Base-by-base conservation (phyloP, 306 rosid genomes). In the Geum urbanum region DNA sequence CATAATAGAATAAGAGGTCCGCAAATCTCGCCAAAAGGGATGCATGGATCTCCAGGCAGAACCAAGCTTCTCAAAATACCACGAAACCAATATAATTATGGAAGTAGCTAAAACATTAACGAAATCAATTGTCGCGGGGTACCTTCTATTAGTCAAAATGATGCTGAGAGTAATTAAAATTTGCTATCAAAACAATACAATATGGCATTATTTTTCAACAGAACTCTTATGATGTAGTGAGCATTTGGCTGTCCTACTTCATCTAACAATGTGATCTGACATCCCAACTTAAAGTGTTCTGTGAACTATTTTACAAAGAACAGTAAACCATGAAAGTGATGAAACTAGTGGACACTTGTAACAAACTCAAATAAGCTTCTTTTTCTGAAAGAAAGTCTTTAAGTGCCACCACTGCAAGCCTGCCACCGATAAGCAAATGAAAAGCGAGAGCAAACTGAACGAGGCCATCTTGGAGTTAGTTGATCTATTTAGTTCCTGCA, bases 321-420 rank as follows among this genome's bases (percentile, higher is more conserved):
- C 57, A 54, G 24, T 13, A 20, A 65, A 19, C 19, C 46, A 69
- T 63, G 66, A 71, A 60, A 51, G 47, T 19, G 55, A 69, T 63
- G 66, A 71, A 60, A 51, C 52, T 40, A 15, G 37, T 18, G 35
- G 63, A 69, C 12, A 67, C 51, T n/a, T 13, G 77, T 1, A 66
- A 70, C 43, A 74, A 69, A 69, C 58, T 81, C 73, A 94, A 63
- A 94, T 94, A 44, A 94, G 82, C 84, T 94, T 94, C 95, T 94
- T 94, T 69, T 94, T 94, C 92, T 90, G 86, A 54, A 91, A 94
- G 85, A 91, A 94, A 78, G 87, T 72, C 91, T 91, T 94, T 83
- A 94, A 68, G 77, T 94, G 97, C 99, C 96, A 91, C 67, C 87
- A 39, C 72, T 94, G 99, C 78, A 91, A 16, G 39, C 89, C 95